Conservation (phyloP, 2,329 filamentous ascomycete genomes). For the Graphilbum fragrans region DNA sequence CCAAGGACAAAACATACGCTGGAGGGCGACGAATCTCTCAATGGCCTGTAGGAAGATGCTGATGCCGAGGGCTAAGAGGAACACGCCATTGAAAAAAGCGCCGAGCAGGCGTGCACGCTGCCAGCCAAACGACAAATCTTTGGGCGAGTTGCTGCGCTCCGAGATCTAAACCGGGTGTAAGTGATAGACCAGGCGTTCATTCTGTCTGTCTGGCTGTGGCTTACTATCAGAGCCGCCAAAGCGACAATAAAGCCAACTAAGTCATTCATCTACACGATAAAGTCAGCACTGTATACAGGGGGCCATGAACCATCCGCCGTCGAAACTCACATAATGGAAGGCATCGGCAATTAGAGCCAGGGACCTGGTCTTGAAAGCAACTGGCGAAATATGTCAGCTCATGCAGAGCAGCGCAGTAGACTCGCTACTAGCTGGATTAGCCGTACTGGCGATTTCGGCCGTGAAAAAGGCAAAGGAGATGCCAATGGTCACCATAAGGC, state of each 20-base stretch:
- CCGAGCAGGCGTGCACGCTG: slow-evolving; percentile 60
- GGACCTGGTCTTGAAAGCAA: slow-evolving; percentile 59
- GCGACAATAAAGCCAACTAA: slow-evolving; percentile 58
- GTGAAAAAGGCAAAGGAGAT: slow-evolving; percentile 40
- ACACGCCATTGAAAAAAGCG: slow-evolving; percentile 71
- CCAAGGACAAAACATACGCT: slow-evolving; percentile 21
- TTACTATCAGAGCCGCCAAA: slow-evolving; percentile 48
- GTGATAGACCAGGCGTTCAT: not conserved
- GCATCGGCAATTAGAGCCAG: slow-evolving; percentile 65
- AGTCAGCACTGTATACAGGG: no score
- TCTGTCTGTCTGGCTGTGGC: no score
- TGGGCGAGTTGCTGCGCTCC: slow-evolving; percentile 41
- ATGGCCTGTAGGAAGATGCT: slow-evolving; percentile 64
- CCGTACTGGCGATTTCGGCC: slow-evolving; percentile 35
- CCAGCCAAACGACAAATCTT: slow-evolving; percentile 61
- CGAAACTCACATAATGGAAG: slow-evolving; percentile 59
- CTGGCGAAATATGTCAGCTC: slow-evolving; percentile 18
- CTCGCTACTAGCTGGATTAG: no score
- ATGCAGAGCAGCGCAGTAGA: no score
- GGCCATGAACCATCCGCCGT: not conserved
- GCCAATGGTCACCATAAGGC: slow-evolving; percentile 31
- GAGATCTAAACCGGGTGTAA: slow-evolving; percentile 34
- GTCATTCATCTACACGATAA: slow-evolving; percentile 57
- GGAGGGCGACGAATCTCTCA: slow-evolving; percentile 51
- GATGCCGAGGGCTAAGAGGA: slow-evolving; percentile 58